These are phyloP conservation scores for Aulographum hederae DNA, from an alignment of 2,329 filamentous ascomycete genomes.

Conservation along the genomic window DNA sequence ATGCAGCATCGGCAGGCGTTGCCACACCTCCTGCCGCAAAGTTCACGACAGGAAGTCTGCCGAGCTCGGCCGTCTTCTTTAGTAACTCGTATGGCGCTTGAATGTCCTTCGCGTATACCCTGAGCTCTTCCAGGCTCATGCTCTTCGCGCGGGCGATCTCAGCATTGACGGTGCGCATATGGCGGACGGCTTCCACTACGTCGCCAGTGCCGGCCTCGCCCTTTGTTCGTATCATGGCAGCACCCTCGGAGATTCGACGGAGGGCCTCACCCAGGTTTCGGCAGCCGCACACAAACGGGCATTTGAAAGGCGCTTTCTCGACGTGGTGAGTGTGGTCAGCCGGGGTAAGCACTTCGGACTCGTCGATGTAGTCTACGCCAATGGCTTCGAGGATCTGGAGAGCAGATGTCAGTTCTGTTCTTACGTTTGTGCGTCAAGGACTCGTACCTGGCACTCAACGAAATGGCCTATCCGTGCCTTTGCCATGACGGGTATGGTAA, in stretches of 20 bases:
- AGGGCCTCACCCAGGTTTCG: constrained; percentile 87
- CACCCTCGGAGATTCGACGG: constrained; percentile 76
- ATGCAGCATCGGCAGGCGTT: constrained; percentile 88
- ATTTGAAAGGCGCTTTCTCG: constrained; percentile 64
- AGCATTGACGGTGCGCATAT: constrained; percentile 78
- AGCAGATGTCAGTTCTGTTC: not conserved
- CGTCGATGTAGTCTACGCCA: constrained; percentile 94
- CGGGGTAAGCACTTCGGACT: constrained; percentile 91
- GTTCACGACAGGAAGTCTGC: constrained; percentile 85
- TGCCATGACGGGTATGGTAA: constrained; percentile 98
- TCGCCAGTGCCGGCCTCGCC: constrained; percentile 95
- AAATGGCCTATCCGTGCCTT: constrained; percentile 97
- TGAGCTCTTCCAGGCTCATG: constrained; percentile 53
- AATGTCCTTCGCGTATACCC: constrained; percentile 65
- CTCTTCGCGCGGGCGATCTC: constrained; percentile 58
- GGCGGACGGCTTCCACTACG: constrained; percentile 86
- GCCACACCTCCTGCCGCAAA: constrained; percentile 98
- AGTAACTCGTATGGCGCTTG: constrained; percentile 63
- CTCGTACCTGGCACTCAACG: constrained; percentile 72
- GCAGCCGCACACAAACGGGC: constrained; percentile 93
- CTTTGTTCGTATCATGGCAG: constrained; percentile 98
- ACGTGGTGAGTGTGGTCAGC: constrained; percentile 86
- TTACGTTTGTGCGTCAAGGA: not conserved
- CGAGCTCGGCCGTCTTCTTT: constrained; percentile 70
- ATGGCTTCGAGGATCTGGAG: constrained; percentile 76